These are phyloP conservation scores for Remersonia thermophila DNA, from an alignment of 2,329 filamentous ascomycete genomes.

Conservation along the genomic window DNA sequence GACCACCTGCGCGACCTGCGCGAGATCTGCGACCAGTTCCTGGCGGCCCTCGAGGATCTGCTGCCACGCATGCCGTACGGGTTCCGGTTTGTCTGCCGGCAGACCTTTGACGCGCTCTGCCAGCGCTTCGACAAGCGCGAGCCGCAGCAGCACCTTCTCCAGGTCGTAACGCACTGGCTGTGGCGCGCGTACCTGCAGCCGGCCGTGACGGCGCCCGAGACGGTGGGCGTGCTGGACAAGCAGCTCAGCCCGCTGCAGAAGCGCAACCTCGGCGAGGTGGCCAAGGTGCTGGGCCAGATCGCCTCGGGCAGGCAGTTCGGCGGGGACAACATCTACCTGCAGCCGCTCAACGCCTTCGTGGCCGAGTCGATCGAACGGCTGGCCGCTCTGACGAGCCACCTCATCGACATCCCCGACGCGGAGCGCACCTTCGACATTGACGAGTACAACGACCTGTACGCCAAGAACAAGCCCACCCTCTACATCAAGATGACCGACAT, in stretches of 20 bases:
- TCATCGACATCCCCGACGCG: constrained; percentile 75
- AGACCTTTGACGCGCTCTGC: constrained; percentile 69
- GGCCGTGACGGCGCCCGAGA: constrained; percentile 78
- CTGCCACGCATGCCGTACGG: constrained; percentile 87
- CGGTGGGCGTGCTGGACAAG: constrained; percentile 84
- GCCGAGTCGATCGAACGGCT: constrained; percentile 73
- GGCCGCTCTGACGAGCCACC: constrained; percentile 57
- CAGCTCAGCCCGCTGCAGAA: constrained; percentile 83
- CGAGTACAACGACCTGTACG: constrained; percentile 95
- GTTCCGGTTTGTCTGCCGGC: constrained; percentile 73
- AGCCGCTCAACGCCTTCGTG: constrained; percentile 87
- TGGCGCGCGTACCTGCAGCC: constrained; percentile 93
- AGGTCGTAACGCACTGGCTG: constrained; percentile 79
- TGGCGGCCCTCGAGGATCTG: constrained; percentile 68
- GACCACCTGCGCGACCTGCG: constrained; percentile 86
- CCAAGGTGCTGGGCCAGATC: constrained; percentile 83
- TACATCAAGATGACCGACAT: constrained; percentile 99
- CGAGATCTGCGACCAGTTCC: constrained; percentile 88
- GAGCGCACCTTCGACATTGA: constrained; percentile 95
- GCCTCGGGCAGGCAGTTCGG: constrained; percentile 83
- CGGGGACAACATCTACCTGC: constrained; percentile 87
- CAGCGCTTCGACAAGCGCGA: constrained; percentile 69
- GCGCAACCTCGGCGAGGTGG: constrained; percentile 78
- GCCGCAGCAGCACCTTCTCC: constrained; percentile 62
- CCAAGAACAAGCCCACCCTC: constrained; percentile 91